These are phyloP conservation scores for Yamadazyma tumulicola DNA, from an alignment of 805 yeast species.

Conservation along the genomic window DNA sequence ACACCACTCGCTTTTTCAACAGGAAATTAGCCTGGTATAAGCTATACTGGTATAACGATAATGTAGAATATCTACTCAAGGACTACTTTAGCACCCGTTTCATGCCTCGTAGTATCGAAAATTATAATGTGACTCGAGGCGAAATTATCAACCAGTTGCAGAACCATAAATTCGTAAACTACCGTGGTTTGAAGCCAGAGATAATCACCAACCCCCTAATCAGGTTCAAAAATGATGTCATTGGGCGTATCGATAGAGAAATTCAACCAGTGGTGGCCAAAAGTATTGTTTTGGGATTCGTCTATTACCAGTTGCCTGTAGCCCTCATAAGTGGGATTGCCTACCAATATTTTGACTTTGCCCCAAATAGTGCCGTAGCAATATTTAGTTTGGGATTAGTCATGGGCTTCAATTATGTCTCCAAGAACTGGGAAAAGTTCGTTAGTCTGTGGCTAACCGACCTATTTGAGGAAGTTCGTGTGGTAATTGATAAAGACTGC, in stretches of 20 bases:
- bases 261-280: conserved; percentile 36
- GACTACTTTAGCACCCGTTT: conserved; percentile 33
- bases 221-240: conserved; percentile 26
- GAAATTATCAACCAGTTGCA: conserved; percentile 28
- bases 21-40: conserved; percentile 38
- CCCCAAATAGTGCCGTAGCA: conserved; percentile 30
- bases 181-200: conserved; percentile 8
- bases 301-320: conserved; percentile 38
- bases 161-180: conserved; percentile 21
- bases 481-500: conserved; percentile 31
- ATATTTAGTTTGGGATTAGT: conserved; percentile 36
- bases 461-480: conserved; percentile 34
- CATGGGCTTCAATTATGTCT: conserved; percentile 39
- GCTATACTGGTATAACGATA: conserved; percentile 39
- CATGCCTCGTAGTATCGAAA: conserved; percentile 37
- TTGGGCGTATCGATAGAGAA: conserved; percentile 27
- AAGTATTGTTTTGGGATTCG: conserved; percentile 24
- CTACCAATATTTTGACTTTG: conserved; percentile 31
- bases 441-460: conserved; percentile 24
- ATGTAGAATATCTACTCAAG: conserved; percentile 40
- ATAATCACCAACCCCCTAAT: conserved; percentile 27
- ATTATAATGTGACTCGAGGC: conserved; percentile 37
- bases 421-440: conserved; percentile 32
- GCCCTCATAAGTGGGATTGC: conserved; percentile 27
- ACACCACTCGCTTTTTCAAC: conserved; percentile 25